phyloP scores from a whole-genome alignment of 768 basidiomycete genomes.

The Pleurotus sapidus region DNA sequence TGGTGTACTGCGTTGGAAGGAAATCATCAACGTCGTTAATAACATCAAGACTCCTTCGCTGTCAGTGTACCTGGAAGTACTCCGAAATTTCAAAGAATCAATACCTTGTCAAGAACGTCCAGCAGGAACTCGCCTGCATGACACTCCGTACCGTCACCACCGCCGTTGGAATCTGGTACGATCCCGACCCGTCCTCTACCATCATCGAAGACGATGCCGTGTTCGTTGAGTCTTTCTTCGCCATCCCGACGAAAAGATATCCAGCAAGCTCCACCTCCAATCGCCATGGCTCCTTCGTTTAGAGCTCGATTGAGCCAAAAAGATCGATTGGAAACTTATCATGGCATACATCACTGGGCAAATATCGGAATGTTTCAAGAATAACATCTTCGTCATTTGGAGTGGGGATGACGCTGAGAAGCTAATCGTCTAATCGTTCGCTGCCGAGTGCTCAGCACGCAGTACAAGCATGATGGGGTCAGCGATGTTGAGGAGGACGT shows the following conservation, averaged over 20 bases:
- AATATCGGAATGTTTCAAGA: conserved; percentile 91
- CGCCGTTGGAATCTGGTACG: conserved; percentile 96
- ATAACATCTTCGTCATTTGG: conserved; percentile 96
- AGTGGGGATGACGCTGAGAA: conserved; percentile 98
- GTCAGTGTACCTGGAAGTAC: too few relatives aligned
- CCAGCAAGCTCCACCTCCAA: conserved; percentile 82
- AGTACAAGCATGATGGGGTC: conserved; percentile 84
- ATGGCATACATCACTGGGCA: conserved; percentile 92
- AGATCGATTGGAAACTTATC: conserved; percentile 93
- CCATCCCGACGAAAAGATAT: conserved; percentile 97
- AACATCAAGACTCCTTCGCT: conserved; percentile 96
- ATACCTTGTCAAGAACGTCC: conserved; percentile 77
- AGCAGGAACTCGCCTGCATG: conserved; percentile 90
- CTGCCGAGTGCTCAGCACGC: conserved; percentile 83
- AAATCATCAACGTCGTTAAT: conserved; percentile 97
- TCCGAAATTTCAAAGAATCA: conserved; percentile 61
- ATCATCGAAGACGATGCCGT: conserved; percentile 93
- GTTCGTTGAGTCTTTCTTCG: conserved; percentile 98
- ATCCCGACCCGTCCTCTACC: conserved; percentile 85
- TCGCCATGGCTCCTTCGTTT: conserved; percentile 97
- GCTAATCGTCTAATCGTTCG: conserved; percentile 91
- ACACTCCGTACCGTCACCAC: conserved; percentile 91
- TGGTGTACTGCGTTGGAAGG: conserved; percentile 96
- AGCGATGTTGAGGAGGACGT: conserved; percentile 85
- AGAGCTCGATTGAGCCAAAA: conserved; percentile 92